Conservation (phyloP, 2,329 filamentous ascomycete species). For the Metarhizium anisopliae region DNA sequence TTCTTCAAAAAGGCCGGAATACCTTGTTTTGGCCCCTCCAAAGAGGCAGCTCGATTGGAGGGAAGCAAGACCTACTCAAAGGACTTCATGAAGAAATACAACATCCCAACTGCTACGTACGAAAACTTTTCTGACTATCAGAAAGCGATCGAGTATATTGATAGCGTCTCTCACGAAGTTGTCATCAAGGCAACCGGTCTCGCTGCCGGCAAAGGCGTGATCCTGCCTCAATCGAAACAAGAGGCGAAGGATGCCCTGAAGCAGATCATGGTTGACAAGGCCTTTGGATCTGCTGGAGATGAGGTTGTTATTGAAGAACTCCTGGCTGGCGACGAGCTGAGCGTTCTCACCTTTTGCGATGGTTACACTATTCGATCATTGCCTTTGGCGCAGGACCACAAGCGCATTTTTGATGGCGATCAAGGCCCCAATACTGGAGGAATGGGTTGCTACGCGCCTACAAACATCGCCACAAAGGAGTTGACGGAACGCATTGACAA, state of each 20-base stretch:
- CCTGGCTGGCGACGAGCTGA: slow-evolving; percentile 83
- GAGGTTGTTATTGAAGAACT: slow-evolving; percentile 96
- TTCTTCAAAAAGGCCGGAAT: slow-evolving; percentile 70
- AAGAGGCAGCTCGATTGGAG: slow-evolving; percentile 80
- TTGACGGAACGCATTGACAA: slow-evolving; percentile 71
- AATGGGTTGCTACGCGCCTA: slow-evolving; percentile 97
- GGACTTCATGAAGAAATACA: slow-evolving; percentile 90
- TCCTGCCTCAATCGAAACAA: slow-evolving; percentile 72
- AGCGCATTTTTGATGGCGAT: slow-evolving; percentile 86
- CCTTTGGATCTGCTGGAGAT: slow-evolving; percentile 78
- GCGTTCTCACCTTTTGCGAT: slow-evolving; percentile 85
- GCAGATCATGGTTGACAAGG: slow-evolving; percentile 82
- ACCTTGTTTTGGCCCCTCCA: slow-evolving; percentile 75
- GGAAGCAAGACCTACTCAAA: slow-evolving; percentile 97
- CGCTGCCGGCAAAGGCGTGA: slow-evolving; percentile 91
- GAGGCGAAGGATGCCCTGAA: slow-evolving; percentile 76
- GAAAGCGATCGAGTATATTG: slow-evolving; percentile 64
- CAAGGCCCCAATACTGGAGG: slow-evolving; percentile 89
- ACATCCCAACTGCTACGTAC: slow-evolving; percentile 85
- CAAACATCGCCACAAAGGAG: slow-evolving; percentile 64
- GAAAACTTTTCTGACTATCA: slow-evolving; percentile 78
- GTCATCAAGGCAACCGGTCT: slow-evolving; percentile 93
- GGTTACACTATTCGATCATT: slow-evolving; percentile 76
- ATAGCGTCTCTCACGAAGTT: slow-evolving; percentile 59
- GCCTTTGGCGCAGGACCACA: slow-evolving; percentile 92